phyloP scores from a whole-genome alignment of 306 rosid genomes.

The Dryas octopetala region DNA sequence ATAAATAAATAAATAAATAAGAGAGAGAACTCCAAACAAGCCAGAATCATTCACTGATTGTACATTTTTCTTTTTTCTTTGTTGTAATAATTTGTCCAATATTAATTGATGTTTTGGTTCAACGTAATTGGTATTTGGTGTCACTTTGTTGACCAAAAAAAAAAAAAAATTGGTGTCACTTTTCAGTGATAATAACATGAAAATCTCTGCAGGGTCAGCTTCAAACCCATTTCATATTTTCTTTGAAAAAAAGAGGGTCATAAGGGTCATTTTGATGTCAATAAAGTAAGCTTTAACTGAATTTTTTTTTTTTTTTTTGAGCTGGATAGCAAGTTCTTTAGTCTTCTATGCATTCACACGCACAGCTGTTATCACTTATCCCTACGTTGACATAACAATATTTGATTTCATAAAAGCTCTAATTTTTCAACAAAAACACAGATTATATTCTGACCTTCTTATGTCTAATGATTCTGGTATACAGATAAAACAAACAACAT shows the following conservation, averaged over 20 bases:
- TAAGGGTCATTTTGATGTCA: conserved; percentile 28
- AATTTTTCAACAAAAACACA: not conserved
- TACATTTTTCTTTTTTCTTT: too few species aligned
- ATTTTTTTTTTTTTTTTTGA: conserved; percentile 16
- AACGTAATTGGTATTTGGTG: too few species aligned
- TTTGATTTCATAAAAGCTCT: conserved; percentile 15
- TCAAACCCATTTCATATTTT: conserved; percentile 19
- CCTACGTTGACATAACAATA: not conserved
- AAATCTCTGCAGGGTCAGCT: conserved; percentile 13
- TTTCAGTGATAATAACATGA: conserved; percentile 3
- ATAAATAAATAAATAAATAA: too few species aligned
- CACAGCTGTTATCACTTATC: conserved; percentile 36
- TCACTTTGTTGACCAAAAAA: too few species aligned
- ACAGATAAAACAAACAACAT: conserved; percentile 5
- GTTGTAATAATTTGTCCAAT: too few species aligned
- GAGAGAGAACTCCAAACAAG: too few species aligned
- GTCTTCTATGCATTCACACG: conserved; percentile 27
- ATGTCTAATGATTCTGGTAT: not conserved
- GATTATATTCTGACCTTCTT: not conserved
- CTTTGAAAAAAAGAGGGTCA: conserved; percentile 10
- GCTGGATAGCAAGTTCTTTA: conserved; percentile 18
- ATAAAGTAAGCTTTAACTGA: conserved; percentile 26
- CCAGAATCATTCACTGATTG: too few species aligned
- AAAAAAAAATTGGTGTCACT: not conserved
- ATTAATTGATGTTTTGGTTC: not conserved